These are phyloP conservation scores for Neoboletus subvelutipes DNA, from an alignment of 768 basidiomycete species.

Conservation along the genomic window DNA sequence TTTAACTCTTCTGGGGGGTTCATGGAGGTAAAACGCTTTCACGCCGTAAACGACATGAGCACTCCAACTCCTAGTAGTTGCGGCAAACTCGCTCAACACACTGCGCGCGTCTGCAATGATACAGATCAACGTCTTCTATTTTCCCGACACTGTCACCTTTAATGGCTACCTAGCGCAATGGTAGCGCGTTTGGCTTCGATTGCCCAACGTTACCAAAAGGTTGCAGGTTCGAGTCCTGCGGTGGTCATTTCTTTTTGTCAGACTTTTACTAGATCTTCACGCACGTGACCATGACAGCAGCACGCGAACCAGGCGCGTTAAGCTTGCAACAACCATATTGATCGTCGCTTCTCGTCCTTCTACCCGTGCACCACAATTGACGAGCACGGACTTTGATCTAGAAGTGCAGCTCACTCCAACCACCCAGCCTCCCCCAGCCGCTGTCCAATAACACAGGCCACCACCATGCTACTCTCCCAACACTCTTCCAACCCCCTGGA, in stretches of 20 bases:
- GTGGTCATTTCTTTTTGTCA: slow-evolving; percentile 55
- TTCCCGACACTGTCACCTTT: accelerated
- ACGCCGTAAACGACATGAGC: slow-evolving; percentile 32
- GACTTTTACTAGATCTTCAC: background rate
- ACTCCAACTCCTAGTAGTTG: slow-evolving; percentile 18
- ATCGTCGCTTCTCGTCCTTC: background rate
- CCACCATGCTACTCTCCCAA: slow-evolving; percentile 50
- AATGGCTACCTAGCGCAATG: slow-evolving; percentile 85
- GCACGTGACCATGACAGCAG: slow-evolving; percentile 24
- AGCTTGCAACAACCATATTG: background rate
- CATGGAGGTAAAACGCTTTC: slow-evolving; percentile 39
- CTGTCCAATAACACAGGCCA: too few relatives aligned
- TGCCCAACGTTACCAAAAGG: slow-evolving; percentile 79
- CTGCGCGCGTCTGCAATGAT: background rate
- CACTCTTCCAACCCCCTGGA: slow-evolving; percentile 78
- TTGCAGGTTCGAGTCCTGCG: slow-evolving; percentile 97
- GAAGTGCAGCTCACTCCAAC: background rate
- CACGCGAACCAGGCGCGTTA: slow-evolving; percentile 13
- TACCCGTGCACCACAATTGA: too few relatives aligned
- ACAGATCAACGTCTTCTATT: background rate
- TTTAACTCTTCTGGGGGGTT: slow-evolving; percentile 41
- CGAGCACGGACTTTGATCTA: background rate
- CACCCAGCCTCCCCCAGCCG: background rate
- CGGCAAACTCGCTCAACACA: slow-evolving; percentile 22
- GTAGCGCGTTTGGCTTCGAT: slow-evolving; percentile 96